phyloP scores from a whole-genome alignment of 192 early-diverging fungal species.

The Podochytrium sp. region DNA sequence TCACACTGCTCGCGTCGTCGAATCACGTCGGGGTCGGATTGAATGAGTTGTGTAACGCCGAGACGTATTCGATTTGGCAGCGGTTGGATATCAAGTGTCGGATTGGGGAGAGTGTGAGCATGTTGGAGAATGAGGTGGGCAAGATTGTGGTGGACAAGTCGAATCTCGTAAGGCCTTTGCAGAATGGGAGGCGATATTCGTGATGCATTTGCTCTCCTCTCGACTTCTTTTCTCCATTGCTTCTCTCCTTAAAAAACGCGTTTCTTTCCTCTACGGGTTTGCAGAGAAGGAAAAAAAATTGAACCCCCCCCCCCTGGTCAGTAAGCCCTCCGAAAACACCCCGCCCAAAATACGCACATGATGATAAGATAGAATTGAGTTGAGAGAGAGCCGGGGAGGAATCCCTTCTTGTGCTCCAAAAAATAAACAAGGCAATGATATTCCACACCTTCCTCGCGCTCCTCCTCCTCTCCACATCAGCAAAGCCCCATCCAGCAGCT shows the following conservation, averaged over 20 bases:
- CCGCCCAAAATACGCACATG: neutral
- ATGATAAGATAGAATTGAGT: no score
- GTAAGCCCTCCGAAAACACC: neutral
- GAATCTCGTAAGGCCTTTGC: neutral
- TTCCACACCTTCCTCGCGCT: neutral
- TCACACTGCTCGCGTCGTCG: constrained; percentile 17
- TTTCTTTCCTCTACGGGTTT: neutral
- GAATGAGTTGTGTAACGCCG: constrained; percentile 11
- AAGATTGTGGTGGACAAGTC: constrained; percentile 24
- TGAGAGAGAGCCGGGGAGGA: no score
- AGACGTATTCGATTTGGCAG: constrained; percentile 26
- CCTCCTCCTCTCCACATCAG: neutral
- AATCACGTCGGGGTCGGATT: neutral
- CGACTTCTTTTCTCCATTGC: neutral
- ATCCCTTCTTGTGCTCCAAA: neutral
- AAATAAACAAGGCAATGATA: neutral
- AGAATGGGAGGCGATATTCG: constrained; percentile 6
- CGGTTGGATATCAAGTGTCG: neutral
- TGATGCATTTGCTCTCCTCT: neutral
- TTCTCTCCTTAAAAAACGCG: neutral
- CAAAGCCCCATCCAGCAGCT: neutral
- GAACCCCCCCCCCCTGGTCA: neutral
- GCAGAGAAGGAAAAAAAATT: no score
- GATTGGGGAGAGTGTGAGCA: constrained; percentile 16
- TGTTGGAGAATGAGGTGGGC: constrained; percentile 5